Evolutionary conservation across 2,329 filamentous ascomycete species (phyloP), one percentile per base, ranked within the genome.

Genomic region (Hypocreales sp.): DNA sequence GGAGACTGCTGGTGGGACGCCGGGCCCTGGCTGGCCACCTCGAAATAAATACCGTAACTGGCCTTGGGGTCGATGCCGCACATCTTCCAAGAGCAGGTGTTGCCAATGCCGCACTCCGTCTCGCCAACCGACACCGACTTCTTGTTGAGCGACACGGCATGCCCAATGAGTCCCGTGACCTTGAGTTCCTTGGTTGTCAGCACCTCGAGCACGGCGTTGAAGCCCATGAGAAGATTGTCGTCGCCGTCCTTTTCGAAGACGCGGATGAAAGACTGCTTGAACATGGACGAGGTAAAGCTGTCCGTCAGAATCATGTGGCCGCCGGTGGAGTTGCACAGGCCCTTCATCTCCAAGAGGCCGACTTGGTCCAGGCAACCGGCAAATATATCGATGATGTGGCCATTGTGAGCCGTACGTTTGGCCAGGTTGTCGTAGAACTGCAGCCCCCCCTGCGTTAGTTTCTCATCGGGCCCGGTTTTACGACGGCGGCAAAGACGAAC

Each of bases 51-150:
- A 34, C 84, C 90, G 44, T 95, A 95, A 45, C 84, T 94, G 18
- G 90, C 75, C 30, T 75, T 79, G 8, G 90, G 90, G 43, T 95
- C 86, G 40, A 98, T 94, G 40, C 84, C 86, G 45, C 90, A 95
- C 87, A 98, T 94, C 59, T 98, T 98, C 90, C 90, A 98, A 4
- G 86, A 87, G 55, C 87, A 95, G 1, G 90, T 98, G 50, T 95
- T 95, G 38, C 90, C 90, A 42, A 98, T 94, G 45, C 90, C 90
- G 44, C 87, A 94, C 51, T 98, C 90, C 0, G 90, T 95, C 60
- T 98, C 90, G 28, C 90, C 90, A 9, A 98, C 90, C 2, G 84
- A 93, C 7, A 80, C 79, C 0, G 90, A 95, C 50, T 98, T 98
- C 60, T 95, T 98, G 64, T 95, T 95, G 41, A 94, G 63, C 3